These are phyloP conservation scores for Nigrospora osmanthi DNA, from an alignment of 2,329 filamentous ascomycete genomes.

Conservation along the genomic window DNA sequence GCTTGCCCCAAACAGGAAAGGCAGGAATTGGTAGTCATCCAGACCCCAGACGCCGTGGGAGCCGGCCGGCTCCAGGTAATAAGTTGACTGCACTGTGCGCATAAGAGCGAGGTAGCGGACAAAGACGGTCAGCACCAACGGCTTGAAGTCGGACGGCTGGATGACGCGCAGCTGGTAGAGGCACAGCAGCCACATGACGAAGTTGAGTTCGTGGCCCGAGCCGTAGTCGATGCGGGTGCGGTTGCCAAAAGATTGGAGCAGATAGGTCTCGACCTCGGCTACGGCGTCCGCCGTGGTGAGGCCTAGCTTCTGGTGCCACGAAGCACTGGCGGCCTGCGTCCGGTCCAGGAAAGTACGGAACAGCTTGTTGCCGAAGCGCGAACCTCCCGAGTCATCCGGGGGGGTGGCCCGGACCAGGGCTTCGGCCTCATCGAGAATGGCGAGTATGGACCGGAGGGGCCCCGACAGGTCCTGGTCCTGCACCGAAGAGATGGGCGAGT, in stretches of 20 bases:
- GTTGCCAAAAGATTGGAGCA: conserved; percentile 80
- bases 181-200: conserved; percentile 92
- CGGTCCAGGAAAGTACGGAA: conserved; percentile 78
- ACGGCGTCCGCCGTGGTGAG: conserved; percentile 45
- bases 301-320: conserved; percentile 59
- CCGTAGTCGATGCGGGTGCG: conserved; percentile 88
- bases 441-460: conserved; percentile 55
- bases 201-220: conserved; percentile 95
- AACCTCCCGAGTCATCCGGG: conserved; percentile 78
- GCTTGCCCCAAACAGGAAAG: conserved; percentile 88
- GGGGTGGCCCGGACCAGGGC: conserved; percentile 61
- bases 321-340: conserved; percentile 43
- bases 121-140: conserved; percentile 72
- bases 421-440: conserved; percentile 63
- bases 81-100: conserved; percentile 80
- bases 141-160: conserved; percentile 56
- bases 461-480: conserved; percentile 48
- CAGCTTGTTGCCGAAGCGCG: conserved; percentile 87
- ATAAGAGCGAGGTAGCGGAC: conserved; percentile 76
- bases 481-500: conserved; percentile 58
- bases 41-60: conserved; percentile 97
- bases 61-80: conserved; percentile 94
- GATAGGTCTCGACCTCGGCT: conserved; percentile 70
- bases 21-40: conserved; percentile 95
- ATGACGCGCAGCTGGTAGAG: conserved; percentile 72